A percentile compares a stretch with the other conserved stretches of the same genome.
phyloP scores from a whole-genome alignment of 306 rosid genomes.

The Cucurbita pepo region DNA sequence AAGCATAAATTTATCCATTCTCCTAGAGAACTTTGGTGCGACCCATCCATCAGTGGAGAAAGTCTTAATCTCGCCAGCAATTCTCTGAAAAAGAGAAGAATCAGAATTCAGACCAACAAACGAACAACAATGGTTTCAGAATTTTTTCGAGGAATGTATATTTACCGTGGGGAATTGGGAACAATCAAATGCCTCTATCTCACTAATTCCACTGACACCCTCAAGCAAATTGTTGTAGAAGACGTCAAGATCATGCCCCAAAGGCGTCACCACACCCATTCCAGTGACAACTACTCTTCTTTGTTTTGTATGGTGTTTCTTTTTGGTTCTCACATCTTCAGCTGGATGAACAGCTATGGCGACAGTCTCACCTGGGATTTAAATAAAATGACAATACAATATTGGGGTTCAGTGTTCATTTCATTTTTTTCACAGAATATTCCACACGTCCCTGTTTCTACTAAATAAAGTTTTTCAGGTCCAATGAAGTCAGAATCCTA shows the following conservation, averaged over 20 bases:
- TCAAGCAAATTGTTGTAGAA: constrained; percentile 83
- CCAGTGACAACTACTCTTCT: constrained; percentile 97
- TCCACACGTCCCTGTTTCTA: neutral
- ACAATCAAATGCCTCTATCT: constrained; percentile 94
- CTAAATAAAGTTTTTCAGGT: neutral
- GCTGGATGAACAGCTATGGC: constrained; percentile 72
- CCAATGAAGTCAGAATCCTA: neutral
- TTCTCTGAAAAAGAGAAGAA: constrained; percentile 40
- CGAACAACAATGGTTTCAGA: neutral
- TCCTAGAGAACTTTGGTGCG: constrained; percentile 74
- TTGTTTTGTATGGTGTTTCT: constrained; percentile 60
- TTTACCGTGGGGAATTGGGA: constrained; percentile 80
- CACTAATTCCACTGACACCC: constrained; percentile 92
- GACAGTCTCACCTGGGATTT: constrained; percentile 44
- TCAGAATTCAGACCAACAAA: neutral
- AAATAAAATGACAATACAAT: neutral
- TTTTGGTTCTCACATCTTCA: constrained; percentile 41
- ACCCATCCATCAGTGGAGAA: constrained; percentile 96
- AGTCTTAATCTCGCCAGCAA: constrained; percentile 93
- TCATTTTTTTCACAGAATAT: neutral
- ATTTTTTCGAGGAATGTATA: constrained; percentile 10
- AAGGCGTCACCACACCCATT: constrained; percentile 82
- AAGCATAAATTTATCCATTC: constrained; percentile 97
- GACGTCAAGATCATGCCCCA: constrained; percentile 78
- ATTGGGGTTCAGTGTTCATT: neutral